Conservation (phyloP, 352 stramenopile genomes). For the Phytophthora syringae region DNA sequence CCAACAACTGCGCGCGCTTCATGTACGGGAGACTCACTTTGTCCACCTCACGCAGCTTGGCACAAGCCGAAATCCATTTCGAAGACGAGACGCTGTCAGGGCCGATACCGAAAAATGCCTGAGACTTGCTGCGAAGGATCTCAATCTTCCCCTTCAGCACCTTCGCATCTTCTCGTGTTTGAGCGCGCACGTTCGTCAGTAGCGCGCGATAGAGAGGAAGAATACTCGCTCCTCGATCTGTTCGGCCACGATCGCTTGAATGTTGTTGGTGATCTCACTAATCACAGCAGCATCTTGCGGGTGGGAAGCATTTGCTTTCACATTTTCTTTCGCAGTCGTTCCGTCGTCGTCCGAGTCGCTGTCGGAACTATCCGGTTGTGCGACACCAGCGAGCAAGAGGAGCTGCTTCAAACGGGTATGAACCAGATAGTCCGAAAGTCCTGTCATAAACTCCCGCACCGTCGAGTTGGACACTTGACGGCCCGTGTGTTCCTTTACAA, state of each 20-base stretch:
- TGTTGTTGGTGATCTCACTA: conserved; percentile 66
- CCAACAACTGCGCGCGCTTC: conserved; percentile 80
- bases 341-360: conserved; percentile 43
- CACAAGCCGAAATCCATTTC: conserved; percentile 64
- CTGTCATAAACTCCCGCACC: conserved; percentile 80
- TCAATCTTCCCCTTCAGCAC: conserved; percentile 83
- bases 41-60: conserved; percentile 78
- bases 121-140: conserved; percentile 76
- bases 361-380: conserved; percentile 32
- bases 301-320: conserved; percentile 1
- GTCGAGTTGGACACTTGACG: conserved; percentile 55
- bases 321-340: conserved; percentile 19
- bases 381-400: conserved; percentile 59
- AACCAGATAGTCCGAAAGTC: conserved; percentile 82
- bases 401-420: conserved; percentile 85
- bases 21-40: conserved; percentile 82
- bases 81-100: conserved; percentile 65
- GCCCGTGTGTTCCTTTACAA: conserved; percentile 71
- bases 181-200: conserved; percentile 63
- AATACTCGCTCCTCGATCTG: conserved; percentile 89
- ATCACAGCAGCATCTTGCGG: conserved; percentile 34
- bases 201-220: conserved; percentile 76
- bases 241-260: conserved; percentile 77
- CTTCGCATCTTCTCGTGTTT: conserved; percentile 73
- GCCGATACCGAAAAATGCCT: conserved; percentile 88